Evolutionary conservation across 2,329 filamentous ascomycete species (phyloP), one percentile per base, ranked within the genome.

Genomic region (Phialophora macrospora): DNA sequence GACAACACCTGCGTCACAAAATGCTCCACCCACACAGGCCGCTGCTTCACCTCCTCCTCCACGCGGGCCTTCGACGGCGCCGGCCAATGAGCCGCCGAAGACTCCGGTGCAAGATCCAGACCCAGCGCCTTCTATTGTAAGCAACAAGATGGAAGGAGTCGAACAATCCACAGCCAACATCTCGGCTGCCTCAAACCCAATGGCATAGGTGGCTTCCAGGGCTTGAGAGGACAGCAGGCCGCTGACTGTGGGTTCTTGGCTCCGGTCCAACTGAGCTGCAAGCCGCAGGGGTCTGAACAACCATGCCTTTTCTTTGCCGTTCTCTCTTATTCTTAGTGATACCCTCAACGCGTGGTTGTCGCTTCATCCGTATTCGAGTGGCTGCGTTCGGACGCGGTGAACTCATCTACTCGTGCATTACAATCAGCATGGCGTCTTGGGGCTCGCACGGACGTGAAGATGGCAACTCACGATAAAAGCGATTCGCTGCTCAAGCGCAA

Each of bases 71-170:
- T 51, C 48, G 9, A 24, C 48, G 12, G 48, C 48, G 14, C 48
- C 20, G 20, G 24, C 48, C 14, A 17, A 17, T 28, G 48, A 51
- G 48, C 3, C 48, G 4, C 48, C 20, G 48, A 51, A 12, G 11
- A 17, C 24, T 17, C 24, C 14, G 5, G 14, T 17, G 22, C 48
- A 51, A 14, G 9, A 51, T 8, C 22, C 20, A 51, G 48, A 26
- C 6, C 7, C 48, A 51, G 12, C 22, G 20, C 24, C 48, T 14
- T 51, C 22, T 1, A 22, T 20, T 26, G 48, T 3, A 17, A 28
- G 48, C 24, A 22, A 51, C 24, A 28, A 51, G 48, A 51, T 51
- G 48, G 48, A 51, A 51, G 48, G 20, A 12, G 48, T 51, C 11
- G 48, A 51, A 26, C 20, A n/a, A 51, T 51, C 22, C 9, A 51